Percentiles rank a stretch among this genome's conserved stretches.
Conservation (phyloP, 805 yeast species). For the Metschnikowia gelsemii region DNA sequence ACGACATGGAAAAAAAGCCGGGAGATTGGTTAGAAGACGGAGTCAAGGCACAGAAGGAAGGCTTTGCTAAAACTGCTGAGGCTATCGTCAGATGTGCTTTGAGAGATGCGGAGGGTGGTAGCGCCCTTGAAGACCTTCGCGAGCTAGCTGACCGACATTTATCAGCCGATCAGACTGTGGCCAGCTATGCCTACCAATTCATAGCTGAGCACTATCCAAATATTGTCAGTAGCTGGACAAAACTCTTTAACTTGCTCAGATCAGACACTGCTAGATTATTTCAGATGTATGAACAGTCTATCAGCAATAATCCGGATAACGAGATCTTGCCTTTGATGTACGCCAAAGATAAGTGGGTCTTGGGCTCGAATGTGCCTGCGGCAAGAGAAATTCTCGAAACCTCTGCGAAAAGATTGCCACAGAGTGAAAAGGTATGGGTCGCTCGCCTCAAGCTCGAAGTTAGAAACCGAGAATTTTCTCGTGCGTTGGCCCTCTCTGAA, state of each 20-base stretch:
- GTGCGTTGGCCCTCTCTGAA: slow-evolving; percentile 36
- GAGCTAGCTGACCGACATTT: slow-evolving; percentile 16
- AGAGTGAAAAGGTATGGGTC: slow-evolving; percentile 59
- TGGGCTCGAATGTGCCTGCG: slow-evolving; percentile 44
- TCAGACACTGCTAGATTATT: slow-evolving; percentile 21
- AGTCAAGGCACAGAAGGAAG: slow-evolving; percentile 48
- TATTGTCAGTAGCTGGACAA: slow-evolving; percentile 48
- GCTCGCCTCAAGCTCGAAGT: slow-evolving; percentile 69
- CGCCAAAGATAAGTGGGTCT: slow-evolving; percentile 66
- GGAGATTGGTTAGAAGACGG: slow-evolving; percentile 60
- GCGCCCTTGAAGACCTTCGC: slow-evolving; percentile 10
- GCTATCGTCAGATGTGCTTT: slow-evolving; percentile 51
- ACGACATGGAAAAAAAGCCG: slow-evolving; percentile 26
- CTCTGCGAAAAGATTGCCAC: slow-evolving; percentile 46
- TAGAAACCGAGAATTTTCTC: slow-evolving; percentile 30
- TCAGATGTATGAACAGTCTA: slow-evolving; percentile 52
- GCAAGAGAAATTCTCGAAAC: slow-evolving; percentile 55
- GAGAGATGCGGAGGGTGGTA: slow-evolving; percentile 25
- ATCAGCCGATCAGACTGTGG: slow-evolving; percentile 28
- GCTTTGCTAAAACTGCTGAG: slow-evolving; percentile 46
- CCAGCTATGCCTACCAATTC: slow-evolving; percentile 49
- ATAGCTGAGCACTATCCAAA: slow-evolving; percentile 49
- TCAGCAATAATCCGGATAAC: slow-evolving; percentile 46
- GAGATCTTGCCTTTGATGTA: slow-evolving; percentile 63
- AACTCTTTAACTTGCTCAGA: slow-evolving; percentile 37